Conservation (phyloP, 2,329 filamentous ascomycete species). For the Malbranchea zuffiana region DNA sequence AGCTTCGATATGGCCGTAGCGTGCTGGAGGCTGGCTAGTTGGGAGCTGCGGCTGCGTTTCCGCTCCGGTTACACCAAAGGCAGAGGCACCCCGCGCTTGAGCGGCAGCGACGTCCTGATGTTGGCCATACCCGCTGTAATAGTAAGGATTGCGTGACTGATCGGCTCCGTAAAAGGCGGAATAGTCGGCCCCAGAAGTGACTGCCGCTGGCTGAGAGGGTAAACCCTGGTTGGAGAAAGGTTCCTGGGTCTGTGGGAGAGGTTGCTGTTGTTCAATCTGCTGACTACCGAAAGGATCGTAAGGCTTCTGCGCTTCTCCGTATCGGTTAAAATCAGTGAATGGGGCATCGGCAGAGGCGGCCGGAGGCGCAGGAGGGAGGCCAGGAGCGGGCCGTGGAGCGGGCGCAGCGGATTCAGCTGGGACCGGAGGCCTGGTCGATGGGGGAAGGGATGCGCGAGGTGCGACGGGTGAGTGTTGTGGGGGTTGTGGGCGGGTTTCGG, state of each 20-base stretch:
- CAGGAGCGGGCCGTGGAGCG: conserved; percentile 50
- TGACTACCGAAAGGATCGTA: conserved; percentile 73
- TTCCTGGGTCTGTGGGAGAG: conserved; percentile 50
- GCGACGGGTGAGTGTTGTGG: conserved; percentile 85
- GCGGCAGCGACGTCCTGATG: conserved; percentile 63
- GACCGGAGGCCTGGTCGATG: conserved; percentile 37
- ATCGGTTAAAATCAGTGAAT: conserved; percentile 43
- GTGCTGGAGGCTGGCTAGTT: conserved; percentile 65
- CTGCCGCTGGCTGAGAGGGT: conserved; percentile 48
- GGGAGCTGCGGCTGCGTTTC: conserved; percentile 50
- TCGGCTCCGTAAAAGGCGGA: conserved; percentile 76
- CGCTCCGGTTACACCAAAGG: conserved; percentile 53
- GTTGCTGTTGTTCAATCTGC: conserved; percentile 47
- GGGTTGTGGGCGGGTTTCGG: conserved; percentile 86
- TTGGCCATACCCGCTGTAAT: conserved; percentile 54
- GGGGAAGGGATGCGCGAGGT: conserved; percentile 77
- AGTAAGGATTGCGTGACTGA: conserved; percentile 63
- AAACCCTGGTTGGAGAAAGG: conserved; percentile 45
- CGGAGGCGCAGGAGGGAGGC: conserved; percentile 50
- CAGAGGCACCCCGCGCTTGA: conserved; percentile 67
- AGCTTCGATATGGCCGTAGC: conserved; percentile 56
- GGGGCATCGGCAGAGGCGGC: conserved; percentile 39
- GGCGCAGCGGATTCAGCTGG: conserved; percentile 34
- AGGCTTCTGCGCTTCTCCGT: conserved; percentile 58
- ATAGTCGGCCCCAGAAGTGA: conserved; percentile 59